These are phyloP conservation scores for Penicillium herquei DNA, from an alignment of 495 filamentous ascomycete genomes.

Conservation along the genomic window DNA sequence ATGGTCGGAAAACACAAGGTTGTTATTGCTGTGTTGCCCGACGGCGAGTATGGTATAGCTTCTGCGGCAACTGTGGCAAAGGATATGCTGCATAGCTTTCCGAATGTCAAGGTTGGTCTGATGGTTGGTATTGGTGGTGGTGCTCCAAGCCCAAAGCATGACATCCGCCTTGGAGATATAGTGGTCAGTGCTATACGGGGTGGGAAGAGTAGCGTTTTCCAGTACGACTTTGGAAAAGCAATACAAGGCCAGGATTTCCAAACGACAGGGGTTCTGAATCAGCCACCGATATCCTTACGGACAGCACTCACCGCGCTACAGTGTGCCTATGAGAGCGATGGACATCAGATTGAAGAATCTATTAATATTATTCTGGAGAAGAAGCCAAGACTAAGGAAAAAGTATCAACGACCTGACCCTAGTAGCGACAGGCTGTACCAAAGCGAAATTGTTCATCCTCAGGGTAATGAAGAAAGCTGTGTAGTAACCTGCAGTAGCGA, in stretches of 20 bases:
- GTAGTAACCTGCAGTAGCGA: not conserved
- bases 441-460: not conserved
- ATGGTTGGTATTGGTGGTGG: conserved; percentile 29
- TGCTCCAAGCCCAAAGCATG: conserved; percentile 18
- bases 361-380: not conserved
- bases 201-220: not conserved
- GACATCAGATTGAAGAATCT: not conserved
- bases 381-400: not conserved
- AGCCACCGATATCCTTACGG: not conserved
- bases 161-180: conserved; percentile 25
- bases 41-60: conserved; percentile 7
- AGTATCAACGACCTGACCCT: not conserved
- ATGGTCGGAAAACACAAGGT: conserved; percentile 31
- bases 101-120: conserved; percentile 27
- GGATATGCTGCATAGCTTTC: conserved; percentile 34
- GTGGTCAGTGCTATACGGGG: conserved; percentile 6
- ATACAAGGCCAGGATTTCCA: not conserved
- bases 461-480: not conserved
- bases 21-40: conserved; percentile 28
- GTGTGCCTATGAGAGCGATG: not conserved
- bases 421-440: not conserved
- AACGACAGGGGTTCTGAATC: not conserved
- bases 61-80: not conserved
- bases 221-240: not conserved
- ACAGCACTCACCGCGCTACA: not conserved